Conservation (phyloP, 2,329 filamentous ascomycete genomes). For the Cladobotryum protrusum region DNA sequence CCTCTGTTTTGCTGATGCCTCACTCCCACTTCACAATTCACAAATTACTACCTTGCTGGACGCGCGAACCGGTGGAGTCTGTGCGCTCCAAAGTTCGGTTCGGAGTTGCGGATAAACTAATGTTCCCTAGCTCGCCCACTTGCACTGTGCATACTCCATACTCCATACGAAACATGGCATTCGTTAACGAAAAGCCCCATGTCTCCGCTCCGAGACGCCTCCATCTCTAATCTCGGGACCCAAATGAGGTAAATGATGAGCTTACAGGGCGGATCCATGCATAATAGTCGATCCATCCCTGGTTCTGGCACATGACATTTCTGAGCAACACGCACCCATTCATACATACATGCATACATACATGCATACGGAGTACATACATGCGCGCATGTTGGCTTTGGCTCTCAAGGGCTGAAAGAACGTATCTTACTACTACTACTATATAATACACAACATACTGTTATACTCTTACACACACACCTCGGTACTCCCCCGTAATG, state of each 20-base stretch:
- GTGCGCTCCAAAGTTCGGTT: too few relatives aligned
- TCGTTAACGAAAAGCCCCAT: neutral
- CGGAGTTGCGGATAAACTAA: too few relatives aligned
- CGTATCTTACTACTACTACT: too few relatives aligned
- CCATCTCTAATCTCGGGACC: constrained; percentile 7
- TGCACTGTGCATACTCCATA: neutral
- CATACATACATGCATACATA: neutral
- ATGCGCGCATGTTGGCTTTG: too few relatives aligned
- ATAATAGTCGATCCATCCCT: constrained; percentile 3
- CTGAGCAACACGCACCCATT: neutral
- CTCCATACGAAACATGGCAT: neutral
- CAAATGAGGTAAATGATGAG: constrained; percentile 6
- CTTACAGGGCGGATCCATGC: constrained; percentile 11
- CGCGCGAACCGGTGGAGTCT: neutral
- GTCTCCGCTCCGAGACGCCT: constrained; percentile 5
- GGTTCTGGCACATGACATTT: constrained; percentile 9
- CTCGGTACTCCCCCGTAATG: too few relatives aligned
- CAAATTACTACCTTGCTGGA: too few relatives aligned
- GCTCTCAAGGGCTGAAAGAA: too few relatives aligned
- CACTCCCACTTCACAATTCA: neutral
- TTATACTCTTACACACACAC: too few relatives aligned
- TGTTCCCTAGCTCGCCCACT: neutral
- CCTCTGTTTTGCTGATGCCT: neutral
- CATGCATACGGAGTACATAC: too few relatives aligned
- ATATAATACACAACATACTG: too few relatives aligned